phyloP scores from a whole-genome alignment of 306 rosid species.

The Vigna reflexopilosa region DNA sequence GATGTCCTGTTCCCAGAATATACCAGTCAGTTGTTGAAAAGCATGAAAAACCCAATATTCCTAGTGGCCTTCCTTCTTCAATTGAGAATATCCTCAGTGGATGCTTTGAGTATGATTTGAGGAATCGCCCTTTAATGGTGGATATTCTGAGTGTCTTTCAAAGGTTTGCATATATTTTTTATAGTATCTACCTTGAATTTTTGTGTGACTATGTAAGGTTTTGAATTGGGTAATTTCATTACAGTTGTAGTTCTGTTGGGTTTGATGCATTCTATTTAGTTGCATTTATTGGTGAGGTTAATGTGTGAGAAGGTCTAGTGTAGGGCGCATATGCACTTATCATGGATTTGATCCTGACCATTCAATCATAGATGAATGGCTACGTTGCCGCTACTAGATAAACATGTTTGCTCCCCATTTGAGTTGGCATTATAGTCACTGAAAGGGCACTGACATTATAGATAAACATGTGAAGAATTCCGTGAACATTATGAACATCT shows the following conservation, averaged over 20 bases:
- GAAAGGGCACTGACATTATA: too few species aligned
- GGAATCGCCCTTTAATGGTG: conserved; percentile 79
- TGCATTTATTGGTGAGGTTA: neutral
- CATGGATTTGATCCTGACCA: neutral
- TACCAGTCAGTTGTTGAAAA: conserved; percentile 66
- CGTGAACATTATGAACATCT: neutral
- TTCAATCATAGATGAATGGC: neutral
- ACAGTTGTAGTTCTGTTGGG: conserved; percentile 24
- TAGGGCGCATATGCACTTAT: neutral
- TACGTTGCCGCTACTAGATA: neutral
- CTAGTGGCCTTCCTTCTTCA: conserved; percentile 85
- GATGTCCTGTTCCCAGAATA: conserved; percentile 69
- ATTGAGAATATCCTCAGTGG: conserved; percentile 74
- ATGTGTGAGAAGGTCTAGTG: neutral
- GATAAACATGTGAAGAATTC: neutral
- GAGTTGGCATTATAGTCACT: neutral
- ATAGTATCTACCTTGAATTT: neutral
- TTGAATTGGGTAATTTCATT: neutral
- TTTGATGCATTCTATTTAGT: neutral
- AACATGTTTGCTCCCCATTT: neutral
- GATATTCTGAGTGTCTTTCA: conserved; percentile 72
- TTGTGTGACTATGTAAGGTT: neutral
- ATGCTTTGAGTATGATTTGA: conserved; percentile 93
- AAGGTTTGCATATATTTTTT: conserved; percentile 58
- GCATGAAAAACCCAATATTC: conserved; percentile 80